phyloP scores from a whole-genome alignment of 352 stramenopile species.

The Pythium brassicae region DNA sequence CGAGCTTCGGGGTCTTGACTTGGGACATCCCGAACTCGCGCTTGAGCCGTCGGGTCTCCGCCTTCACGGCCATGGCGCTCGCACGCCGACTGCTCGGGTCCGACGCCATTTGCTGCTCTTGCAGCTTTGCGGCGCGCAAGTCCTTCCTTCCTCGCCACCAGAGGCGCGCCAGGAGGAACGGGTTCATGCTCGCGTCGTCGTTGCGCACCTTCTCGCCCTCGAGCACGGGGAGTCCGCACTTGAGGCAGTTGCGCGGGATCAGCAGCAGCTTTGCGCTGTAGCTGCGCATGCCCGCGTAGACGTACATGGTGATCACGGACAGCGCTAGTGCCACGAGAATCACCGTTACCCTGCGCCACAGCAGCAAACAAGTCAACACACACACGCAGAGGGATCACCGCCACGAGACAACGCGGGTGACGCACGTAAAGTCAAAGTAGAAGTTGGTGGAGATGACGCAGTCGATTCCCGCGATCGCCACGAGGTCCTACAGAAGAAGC shows the following conservation, averaged over 20 bases:
- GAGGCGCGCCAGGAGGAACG: slow-evolving; percentile 26
- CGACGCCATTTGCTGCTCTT: neutral
- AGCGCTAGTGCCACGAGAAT: slow-evolving; percentile 38
- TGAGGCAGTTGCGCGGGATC: slow-evolving; percentile 69
- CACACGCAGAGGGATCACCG: neutral
- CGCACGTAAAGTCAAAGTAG: slow-evolving; percentile 76
- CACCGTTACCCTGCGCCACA: slow-evolving; percentile 38
- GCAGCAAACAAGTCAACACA: neutral
- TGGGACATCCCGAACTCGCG: slow-evolving; percentile 72
- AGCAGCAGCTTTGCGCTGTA: slow-evolving; percentile 60
- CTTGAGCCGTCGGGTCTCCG: slow-evolving; percentile 43
- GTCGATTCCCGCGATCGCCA: slow-evolving; percentile 66
- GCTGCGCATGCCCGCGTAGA: slow-evolving; percentile 59
- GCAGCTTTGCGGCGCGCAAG: neutral
- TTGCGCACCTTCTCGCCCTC: slow-evolving; percentile 46
- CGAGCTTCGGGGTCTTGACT: slow-evolving; percentile 59
- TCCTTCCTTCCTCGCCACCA: slow-evolving; percentile 36
- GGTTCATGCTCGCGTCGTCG: slow-evolving; percentile 56
- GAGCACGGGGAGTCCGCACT: slow-evolving; percentile 56
- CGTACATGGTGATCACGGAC: slow-evolving; percentile 49
- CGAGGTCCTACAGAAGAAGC: slow-evolving; percentile 39
- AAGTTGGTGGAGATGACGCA: slow-evolving; percentile 70
- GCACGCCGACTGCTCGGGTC: slow-evolving; percentile 2
- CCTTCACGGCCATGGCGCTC: slow-evolving; percentile 5
- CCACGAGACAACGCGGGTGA: neutral